Percentiles rank a stretch among this genome's conserved stretches.
phyloP scores from a whole-genome alignment of 2,329 filamentous ascomycete genomes.

The Pseudogymnoascus sp. region DNA sequence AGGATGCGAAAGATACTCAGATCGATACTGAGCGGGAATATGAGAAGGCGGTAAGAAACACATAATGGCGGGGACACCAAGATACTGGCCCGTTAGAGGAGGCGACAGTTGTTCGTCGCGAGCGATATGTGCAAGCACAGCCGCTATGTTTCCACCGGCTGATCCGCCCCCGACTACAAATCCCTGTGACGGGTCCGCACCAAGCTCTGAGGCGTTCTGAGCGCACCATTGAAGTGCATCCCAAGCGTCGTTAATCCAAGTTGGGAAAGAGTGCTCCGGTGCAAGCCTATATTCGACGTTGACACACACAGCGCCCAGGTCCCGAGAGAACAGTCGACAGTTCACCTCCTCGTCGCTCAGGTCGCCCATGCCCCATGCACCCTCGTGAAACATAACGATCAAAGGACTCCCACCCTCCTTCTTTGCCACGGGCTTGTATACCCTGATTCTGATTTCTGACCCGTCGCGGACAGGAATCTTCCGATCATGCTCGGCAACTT shows the following conservation, averaged over 20 bases:
- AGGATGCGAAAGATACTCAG: constrained; percentile 12
- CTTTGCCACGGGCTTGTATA: constrained; percentile 24
- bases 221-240: not conserved
- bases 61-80: not conserved
- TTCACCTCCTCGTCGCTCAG: not conserved
- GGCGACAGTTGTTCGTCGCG: not conserved
- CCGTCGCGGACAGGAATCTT: constrained; percentile 29
- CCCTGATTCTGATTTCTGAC: constrained; percentile 25
- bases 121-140: not conserved
- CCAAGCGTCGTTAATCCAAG: not conserved
- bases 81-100: not conserved
- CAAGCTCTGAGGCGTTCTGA: not conserved
- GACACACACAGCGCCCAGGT: not conserved
- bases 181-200: not conserved
- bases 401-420: not conserved
- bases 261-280: constrained; percentile 6
- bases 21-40: constrained; percentile 9
- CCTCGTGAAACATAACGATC: not conserved
- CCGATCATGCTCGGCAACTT: constrained; percentile 16
- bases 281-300: constrained; percentile 10
- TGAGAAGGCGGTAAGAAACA: not conserved
- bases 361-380: not conserved
- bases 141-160: constrained; percentile 7
- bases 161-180: constrained; percentile 6
- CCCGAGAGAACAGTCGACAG: not conserved